phyloP scores from a whole-genome alignment of 1,284 basidiomycete species.

The Sphaerobolus stellatus region DNA sequence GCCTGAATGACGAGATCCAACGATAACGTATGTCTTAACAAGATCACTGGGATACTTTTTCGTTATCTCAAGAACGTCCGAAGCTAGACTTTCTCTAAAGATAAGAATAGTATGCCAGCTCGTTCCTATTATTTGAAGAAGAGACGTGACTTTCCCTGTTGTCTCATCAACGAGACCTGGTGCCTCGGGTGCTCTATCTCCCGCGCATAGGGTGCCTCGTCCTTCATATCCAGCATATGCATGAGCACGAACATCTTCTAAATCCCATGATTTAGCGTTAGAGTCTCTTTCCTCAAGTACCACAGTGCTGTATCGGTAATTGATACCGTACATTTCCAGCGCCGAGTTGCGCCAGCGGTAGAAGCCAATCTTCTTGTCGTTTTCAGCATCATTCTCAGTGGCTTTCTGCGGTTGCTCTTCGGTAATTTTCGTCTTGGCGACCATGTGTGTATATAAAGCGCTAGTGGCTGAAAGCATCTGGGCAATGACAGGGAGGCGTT shows the following conservation, averaged over 20 bases:
- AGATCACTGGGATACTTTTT: background rate
- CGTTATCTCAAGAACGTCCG: background rate
- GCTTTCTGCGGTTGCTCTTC: background rate
- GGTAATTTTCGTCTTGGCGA: slow-evolving; percentile 2
- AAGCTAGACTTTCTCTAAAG: slow-evolving; percentile 15
- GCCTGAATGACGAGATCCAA: background rate
- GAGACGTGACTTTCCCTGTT: slow-evolving; percentile 15
- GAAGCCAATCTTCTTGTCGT: slow-evolving; percentile 17
- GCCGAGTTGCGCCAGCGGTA: slow-evolving; percentile 23
- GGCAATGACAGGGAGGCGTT: slow-evolving; percentile 42
- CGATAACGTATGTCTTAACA: slow-evolving; percentile 9
- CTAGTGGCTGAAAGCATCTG: slow-evolving; percentile 39
- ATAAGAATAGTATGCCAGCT: slow-evolving; percentile 28
- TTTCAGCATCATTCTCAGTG: slow-evolving; percentile 2
- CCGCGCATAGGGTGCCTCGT: slow-evolving; percentile 34
- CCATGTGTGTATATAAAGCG: slow-evolving; percentile 14
- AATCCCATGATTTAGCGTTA: slow-evolving; percentile 6
- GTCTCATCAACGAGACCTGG: slow-evolving; percentile 29
- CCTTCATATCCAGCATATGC: slow-evolving; percentile 20
- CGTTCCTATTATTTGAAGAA: slow-evolving; percentile 26
- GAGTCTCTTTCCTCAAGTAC: slow-evolving; percentile 38
- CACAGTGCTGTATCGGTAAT: slow-evolving; percentile 48
- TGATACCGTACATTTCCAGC: slow-evolving; percentile 39
- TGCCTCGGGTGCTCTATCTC: slow-evolving; percentile 47
- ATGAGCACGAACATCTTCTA: slow-evolving; percentile 20